phyloP scores from a whole-genome alignment of 1,284 basidiomycete genomes.

The Coriolopsis trogii region DNA sequence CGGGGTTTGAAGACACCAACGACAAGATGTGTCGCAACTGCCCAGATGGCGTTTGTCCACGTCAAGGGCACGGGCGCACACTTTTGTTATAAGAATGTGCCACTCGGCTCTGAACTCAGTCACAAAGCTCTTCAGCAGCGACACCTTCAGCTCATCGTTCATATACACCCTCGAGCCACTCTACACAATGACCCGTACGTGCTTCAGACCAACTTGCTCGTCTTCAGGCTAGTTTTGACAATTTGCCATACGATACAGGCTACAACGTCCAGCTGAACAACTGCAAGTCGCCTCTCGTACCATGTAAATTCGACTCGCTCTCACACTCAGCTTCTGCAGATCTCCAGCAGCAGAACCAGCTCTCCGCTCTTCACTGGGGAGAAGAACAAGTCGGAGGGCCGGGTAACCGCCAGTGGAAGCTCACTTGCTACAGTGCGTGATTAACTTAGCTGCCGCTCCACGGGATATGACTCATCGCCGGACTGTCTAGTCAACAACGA shows the following conservation, averaged over 20 bases:
- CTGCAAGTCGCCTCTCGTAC: conserved; percentile 36
- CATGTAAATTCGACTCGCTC: not conserved
- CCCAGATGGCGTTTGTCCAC: not conserved
- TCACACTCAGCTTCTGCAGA: conserved; percentile 3
- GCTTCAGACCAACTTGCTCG: too few relatives aligned
- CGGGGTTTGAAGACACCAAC: not conserved
- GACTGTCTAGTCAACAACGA: conserved; percentile 47
- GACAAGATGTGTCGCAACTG: not conserved
- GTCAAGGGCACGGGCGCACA: not conserved
- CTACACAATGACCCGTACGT: too few relatives aligned
- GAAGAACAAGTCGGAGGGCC: conserved; percentile 44
- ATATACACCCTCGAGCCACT: too few relatives aligned
- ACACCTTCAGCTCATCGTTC: too few relatives aligned
- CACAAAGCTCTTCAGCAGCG: not conserved
- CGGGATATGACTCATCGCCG: conserved; percentile 1
- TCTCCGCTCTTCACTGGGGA: conserved; percentile 41
- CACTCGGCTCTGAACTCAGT: too few relatives aligned
- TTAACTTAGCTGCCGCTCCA: not conserved
- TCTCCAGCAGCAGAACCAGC: conserved; percentile 44
- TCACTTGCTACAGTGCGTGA: conserved; percentile 55
- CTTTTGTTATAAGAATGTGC: conserved; percentile 2
- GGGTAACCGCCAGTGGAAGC: conserved; percentile 49
- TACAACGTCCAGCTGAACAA: conserved; percentile 54
- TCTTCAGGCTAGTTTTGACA: not conserved
- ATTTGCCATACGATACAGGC: conserved; percentile 37